Conservation (phyloP, 2,329 filamentous ascomycete genomes). For the Ampelomyces quisqualis region DNA sequence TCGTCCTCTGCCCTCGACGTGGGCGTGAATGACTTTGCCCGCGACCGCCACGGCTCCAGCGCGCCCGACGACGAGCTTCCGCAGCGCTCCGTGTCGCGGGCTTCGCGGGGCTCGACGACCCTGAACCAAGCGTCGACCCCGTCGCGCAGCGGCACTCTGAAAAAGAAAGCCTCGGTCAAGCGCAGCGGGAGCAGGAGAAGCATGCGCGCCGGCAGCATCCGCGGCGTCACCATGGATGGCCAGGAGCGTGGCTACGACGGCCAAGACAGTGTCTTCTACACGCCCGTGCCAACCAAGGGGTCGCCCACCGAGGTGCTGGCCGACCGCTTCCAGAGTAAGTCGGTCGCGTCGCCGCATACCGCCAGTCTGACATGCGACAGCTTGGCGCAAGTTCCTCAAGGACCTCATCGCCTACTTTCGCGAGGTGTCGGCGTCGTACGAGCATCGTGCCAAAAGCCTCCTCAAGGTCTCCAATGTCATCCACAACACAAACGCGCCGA, state of each 20-base stretch:
- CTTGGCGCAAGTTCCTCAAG: conserved; percentile 93
- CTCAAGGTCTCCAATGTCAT: conserved; percentile 80
- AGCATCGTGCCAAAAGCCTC: conserved; percentile 77
- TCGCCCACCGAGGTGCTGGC: conserved; percentile 86
- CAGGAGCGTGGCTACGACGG: conserved; percentile 63
- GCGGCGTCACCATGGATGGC: conserved; percentile 73
- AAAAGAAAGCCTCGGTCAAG: conserved; percentile 81
- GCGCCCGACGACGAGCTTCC: conserved; percentile 44
- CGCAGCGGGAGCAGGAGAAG: conserved; percentile 79
- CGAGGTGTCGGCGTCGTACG: conserved; percentile 87
- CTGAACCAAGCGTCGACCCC: conserved; percentile 49
- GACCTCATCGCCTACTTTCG: conserved; percentile 92
- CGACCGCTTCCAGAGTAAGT: conserved; percentile 81
- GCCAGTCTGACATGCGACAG: conserved; percentile 51
- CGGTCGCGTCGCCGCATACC: neutral
- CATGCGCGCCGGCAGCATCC: conserved; percentile 81
- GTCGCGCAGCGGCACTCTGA: conserved; percentile 72
- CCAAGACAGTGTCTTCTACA: conserved; percentile 83
- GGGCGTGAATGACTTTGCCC: conserved; percentile 44
- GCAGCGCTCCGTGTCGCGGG: conserved; percentile 63
- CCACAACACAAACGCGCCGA: conserved; percentile 74
- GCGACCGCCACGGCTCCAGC: conserved; percentile 27
- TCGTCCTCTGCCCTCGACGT: conserved; percentile 25
- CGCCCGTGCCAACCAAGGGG: conserved; percentile 82
- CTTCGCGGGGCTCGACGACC: conserved; percentile 28